Conservation (phyloP, 129 eudicot species). For the Flaveria bidentis region DNA sequence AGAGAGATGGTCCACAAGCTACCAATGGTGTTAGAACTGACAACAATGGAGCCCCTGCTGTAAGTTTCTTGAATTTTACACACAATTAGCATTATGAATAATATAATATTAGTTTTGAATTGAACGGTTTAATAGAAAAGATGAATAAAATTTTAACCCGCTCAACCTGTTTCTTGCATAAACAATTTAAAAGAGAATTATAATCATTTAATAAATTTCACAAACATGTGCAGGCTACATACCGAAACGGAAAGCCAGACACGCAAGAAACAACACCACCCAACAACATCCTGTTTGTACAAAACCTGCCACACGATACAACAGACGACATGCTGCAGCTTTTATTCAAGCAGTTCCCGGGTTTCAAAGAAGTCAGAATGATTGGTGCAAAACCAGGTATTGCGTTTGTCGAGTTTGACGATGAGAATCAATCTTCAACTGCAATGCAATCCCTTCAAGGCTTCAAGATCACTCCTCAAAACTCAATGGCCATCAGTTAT, state of each 20-base stretch:
- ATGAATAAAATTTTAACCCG: background rate
- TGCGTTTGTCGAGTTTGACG: slow-evolving; percentile 94
- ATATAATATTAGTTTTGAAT: background rate
- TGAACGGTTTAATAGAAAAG: background rate
- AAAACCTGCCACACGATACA: slow-evolving; percentile 83
- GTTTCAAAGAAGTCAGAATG: slow-evolving; percentile 93
- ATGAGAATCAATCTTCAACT: slow-evolving; percentile 73
- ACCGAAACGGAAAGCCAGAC: slow-evolving; percentile 59
- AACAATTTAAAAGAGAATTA: background rate
- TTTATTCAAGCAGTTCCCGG: slow-evolving; percentile 89
- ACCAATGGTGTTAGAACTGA: slow-evolving; percentile 72
- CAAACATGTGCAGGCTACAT: slow-evolving; percentile 46
- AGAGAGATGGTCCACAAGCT: slow-evolving; percentile 66
- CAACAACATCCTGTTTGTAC: slow-evolving; percentile 81
- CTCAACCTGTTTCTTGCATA: background rate
- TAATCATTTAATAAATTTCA: background rate
- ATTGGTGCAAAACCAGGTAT: slow-evolving; percentile 93
- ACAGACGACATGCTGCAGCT: slow-evolving; percentile 76
- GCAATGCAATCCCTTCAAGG: slow-evolving; percentile 97
- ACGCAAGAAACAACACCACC: slow-evolving; percentile 74
- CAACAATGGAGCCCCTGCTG: slow-evolving; percentile 78
- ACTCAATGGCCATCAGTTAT: slow-evolving; percentile 77
- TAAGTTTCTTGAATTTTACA: slow-evolving; percentile 44
- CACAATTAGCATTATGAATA: background rate
- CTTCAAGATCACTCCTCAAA: slow-evolving; percentile 85